Evolutionary conservation across 768 basidiomycete genomes (phyloP).

Genomic region (Mycena floridula): DNA sequence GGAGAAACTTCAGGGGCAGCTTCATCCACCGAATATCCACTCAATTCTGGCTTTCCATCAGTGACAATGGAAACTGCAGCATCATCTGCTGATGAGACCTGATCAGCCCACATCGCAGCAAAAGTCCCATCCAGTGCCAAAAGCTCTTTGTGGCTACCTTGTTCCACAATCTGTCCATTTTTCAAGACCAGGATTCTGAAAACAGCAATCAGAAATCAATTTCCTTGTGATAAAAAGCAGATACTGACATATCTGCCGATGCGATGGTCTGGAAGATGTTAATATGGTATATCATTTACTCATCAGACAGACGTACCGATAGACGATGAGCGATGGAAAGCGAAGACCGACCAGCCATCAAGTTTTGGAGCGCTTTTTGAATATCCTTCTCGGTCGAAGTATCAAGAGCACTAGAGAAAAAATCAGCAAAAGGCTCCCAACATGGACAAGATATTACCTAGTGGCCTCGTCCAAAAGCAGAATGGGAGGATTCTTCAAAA

Average conservation of each 20-base stretch:
- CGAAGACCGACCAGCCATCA: constrained; percentile 67
- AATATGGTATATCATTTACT: constrained; percentile 9
- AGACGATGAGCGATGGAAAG: constrained; percentile 77
- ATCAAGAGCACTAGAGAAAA: constrained; percentile 61
- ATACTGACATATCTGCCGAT: constrained; percentile 51
- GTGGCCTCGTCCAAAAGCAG: constrained; percentile 76
- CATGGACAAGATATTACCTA: constrained; percentile 31
- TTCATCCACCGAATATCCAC: not conserved
- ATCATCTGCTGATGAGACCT: constrained; percentile 61
- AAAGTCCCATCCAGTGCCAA: constrained; percentile 67
- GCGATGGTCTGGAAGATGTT: constrained; percentile 39
- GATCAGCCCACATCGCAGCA: constrained; percentile 86
- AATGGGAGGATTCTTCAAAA: constrained; percentile 82
- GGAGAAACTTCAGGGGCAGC: not conserved
- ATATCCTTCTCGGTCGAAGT: constrained; percentile 89
- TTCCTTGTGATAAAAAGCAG: constrained; percentile 4
- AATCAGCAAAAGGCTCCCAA: not conserved
- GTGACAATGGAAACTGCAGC: constrained; percentile 26
- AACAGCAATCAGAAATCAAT: constrained; percentile 1
- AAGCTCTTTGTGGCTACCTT: constrained; percentile 74
- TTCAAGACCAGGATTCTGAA: constrained; percentile 83
- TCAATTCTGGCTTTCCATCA: not conserved
- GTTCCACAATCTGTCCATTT: constrained; percentile 84
- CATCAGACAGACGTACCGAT: constrained; percentile 42
- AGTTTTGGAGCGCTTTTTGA: constrained; percentile 78